Conservation (phyloP, 371 early-diverging fungal genomes). For the Rhizopus sp. region DNA sequence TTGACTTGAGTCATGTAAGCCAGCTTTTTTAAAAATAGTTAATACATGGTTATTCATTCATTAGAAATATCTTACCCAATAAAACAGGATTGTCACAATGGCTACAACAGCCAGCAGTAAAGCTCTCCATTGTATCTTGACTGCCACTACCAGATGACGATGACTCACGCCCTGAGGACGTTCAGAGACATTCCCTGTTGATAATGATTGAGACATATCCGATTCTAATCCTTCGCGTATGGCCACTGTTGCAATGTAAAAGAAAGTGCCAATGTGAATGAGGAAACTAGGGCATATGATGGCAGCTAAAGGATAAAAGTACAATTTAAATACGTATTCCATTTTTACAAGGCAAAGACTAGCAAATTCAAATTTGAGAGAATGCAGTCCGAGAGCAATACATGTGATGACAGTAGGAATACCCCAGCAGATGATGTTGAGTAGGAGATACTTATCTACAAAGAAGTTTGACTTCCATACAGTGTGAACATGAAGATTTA, state of each 20-base stretch:
- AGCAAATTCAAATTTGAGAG: conserved; percentile 65
- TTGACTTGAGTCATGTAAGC: conserved; percentile 62
- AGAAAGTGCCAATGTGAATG: conserved; percentile 62
- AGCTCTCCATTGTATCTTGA: conserved; percentile 74
- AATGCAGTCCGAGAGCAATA: conserved; percentile 49
- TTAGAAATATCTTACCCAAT: conserved; percentile 41
- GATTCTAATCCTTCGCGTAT: conserved; percentile 49
- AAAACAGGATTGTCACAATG: conserved; percentile 51
- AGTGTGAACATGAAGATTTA: conserved; percentile 67
- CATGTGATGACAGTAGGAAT: conserved; percentile 54
- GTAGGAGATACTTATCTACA: conserved; percentile 52
- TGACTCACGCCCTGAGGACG: conserved; percentile 41
- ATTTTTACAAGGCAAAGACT: conserved; percentile 60
- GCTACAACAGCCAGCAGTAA: conserved; percentile 59
- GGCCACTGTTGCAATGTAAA: conserved; percentile 62
- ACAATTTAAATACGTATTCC: conserved; percentile 51
- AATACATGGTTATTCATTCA: not conserved
- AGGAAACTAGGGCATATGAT: conserved; percentile 62
- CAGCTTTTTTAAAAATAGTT: conserved; percentile 11
- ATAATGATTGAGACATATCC: conserved; percentile 52
- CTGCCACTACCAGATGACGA: conserved; percentile 61
- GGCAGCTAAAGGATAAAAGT: conserved; percentile 66
- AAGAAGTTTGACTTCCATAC: conserved; percentile 71
- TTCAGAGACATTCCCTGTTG: conserved; percentile 31
- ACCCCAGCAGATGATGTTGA: conserved; percentile 70